A percentile compares a stretch with the other conserved stretches of the same genome.
These are phyloP conservation scores for Dictyostelium capitatum DNA, from an alignment of 78 protist genomes.

Conservation along the genomic window DNA sequence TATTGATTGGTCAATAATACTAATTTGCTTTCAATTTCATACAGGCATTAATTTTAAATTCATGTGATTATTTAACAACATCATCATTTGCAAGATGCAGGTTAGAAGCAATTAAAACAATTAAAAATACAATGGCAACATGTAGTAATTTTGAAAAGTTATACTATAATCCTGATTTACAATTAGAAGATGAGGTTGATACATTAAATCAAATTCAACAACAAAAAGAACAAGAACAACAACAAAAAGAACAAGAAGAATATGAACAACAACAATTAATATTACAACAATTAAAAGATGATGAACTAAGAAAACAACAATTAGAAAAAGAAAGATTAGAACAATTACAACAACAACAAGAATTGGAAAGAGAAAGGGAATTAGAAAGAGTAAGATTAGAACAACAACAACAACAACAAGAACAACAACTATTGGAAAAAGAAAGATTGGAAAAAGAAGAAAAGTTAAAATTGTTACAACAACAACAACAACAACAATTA, in stretches of 20 bases:
- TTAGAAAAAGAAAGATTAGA: not conserved
- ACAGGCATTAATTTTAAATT: conserved; percentile 70
- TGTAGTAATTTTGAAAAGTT: conserved; percentile 22
- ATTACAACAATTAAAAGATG: not conserved
- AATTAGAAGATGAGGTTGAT: conserved; percentile 35
- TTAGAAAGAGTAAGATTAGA: not conserved
- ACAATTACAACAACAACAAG: not conserved
- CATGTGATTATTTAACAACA: conserved; percentile 48
- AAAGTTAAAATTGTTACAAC: not conserved
- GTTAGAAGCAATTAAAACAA: conserved; percentile 10
- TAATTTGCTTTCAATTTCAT: not conserved
- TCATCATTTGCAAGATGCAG: conserved; percentile 17
- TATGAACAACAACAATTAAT: not conserved
- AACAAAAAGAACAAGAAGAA: conserved; percentile 1
- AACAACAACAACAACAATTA: conserved; percentile 6
- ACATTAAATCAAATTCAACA: not conserved
- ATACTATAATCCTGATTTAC: conserved; percentile 45
- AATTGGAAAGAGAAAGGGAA: not conserved
- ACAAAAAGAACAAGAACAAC: conserved; percentile 6
- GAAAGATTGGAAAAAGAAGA: not conserved
- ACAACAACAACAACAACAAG: conserved; percentile 6
- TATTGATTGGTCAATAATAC: no score
- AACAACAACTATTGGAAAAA: conserved; percentile 18
- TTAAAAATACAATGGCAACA: conserved; percentile 29
- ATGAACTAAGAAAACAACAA: conserved; percentile 21